Conservation (phyloP, 140 eudicot species). For the Stevia rebaudiana region DNA sequence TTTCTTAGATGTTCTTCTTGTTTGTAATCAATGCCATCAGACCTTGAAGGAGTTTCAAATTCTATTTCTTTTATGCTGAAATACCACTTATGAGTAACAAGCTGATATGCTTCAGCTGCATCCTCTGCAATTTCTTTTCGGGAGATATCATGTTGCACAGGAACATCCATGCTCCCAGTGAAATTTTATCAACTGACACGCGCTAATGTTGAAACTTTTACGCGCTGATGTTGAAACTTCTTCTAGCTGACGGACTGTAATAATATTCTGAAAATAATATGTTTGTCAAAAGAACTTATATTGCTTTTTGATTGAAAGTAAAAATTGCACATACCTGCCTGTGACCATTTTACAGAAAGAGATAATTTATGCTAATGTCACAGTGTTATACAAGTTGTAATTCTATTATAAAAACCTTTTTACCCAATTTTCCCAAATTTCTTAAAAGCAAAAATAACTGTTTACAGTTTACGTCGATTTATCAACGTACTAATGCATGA, state of each 20-base stretch:
- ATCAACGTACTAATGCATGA: background rate
- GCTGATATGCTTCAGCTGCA: conserved; percentile 25
- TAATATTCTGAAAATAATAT: conserved; percentile 15
- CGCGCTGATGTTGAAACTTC: too few species aligned
- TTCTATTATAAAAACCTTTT: background rate
- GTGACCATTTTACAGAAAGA: background rate
- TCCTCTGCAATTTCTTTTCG: conserved; percentile 17
- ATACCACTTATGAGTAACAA: conserved; percentile 48
- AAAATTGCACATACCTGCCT: background rate
- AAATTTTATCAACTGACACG: conserved; percentile 9
- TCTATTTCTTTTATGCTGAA: conserved; percentile 65
- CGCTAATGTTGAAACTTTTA: too few species aligned
- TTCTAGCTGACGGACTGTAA: background rate
- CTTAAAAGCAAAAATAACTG: conserved; percentile 1
- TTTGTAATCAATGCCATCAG: conserved; percentile 52
- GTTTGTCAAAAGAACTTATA: background rate
- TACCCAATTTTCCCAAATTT: background rate
- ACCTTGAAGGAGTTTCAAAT: conserved; percentile 56
- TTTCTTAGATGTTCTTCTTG: conserved; percentile 47
- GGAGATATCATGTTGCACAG: conserved; percentile 31
- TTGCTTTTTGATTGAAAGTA: background rate
- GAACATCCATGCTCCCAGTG: conserved; percentile 41
- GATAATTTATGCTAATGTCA: background rate
- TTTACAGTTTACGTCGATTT: background rate
- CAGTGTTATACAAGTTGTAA: background rate